Conservation (phyloP, 352 stramenopile genomes). For the Globisporangium cystogenes region DNA sequence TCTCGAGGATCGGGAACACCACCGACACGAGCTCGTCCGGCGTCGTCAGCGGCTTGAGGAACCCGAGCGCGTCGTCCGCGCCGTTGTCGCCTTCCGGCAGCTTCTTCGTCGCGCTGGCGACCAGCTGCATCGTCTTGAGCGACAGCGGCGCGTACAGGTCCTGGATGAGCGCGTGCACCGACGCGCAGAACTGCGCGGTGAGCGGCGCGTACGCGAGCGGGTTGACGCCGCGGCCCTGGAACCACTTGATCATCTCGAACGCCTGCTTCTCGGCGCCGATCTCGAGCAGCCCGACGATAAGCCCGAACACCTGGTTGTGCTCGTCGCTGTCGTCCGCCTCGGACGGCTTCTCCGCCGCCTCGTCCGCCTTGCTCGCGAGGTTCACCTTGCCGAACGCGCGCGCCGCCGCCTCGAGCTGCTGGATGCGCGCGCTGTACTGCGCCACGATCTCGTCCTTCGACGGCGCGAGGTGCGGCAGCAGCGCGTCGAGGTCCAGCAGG, state of each 20-base stretch:
- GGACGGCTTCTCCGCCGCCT: slow-evolving; percentile 2
- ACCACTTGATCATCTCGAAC: slow-evolving; percentile 82
- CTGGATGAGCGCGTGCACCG: slow-evolving; percentile 60
- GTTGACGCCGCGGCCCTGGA: slow-evolving; percentile 57
- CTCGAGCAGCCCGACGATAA: slow-evolving; percentile 79
- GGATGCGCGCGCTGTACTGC: slow-evolving; percentile 21
- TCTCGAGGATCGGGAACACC: slow-evolving; percentile 54
- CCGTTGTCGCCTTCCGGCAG: no score
- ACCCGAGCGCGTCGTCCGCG: not conserved
- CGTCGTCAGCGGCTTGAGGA: slow-evolving; percentile 17
- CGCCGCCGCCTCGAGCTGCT: slow-evolving; percentile 52
- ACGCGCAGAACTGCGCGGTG: slow-evolving; percentile 51
- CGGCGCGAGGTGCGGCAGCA: slow-evolving; percentile 78
- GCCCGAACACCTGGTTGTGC: slow-evolving; percentile 72
- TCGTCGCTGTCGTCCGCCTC: slow-evolving; percentile 24
- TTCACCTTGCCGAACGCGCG: slow-evolving; percentile 75
- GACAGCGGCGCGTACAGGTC: slow-evolving; percentile 55
- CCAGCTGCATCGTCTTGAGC: slow-evolving; percentile 40
- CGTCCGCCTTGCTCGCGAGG: slow-evolving; percentile 39
- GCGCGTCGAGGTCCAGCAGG: slow-evolving; percentile 63
- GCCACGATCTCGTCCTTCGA: slow-evolving; percentile 58
- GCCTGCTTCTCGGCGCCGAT: slow-evolving; percentile 54
- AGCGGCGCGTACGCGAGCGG: slow-evolving; percentile 61
- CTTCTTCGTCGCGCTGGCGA: slow-evolving; percentile 16
- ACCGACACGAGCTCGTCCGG: slow-evolving; percentile 38